A percentile compares a stretch with the other conserved stretches of the same genome.
phyloP scores from a whole-genome alignment of 2,329 filamentous ascomycete species.

The Calonectria pseudoturangicola region DNA sequence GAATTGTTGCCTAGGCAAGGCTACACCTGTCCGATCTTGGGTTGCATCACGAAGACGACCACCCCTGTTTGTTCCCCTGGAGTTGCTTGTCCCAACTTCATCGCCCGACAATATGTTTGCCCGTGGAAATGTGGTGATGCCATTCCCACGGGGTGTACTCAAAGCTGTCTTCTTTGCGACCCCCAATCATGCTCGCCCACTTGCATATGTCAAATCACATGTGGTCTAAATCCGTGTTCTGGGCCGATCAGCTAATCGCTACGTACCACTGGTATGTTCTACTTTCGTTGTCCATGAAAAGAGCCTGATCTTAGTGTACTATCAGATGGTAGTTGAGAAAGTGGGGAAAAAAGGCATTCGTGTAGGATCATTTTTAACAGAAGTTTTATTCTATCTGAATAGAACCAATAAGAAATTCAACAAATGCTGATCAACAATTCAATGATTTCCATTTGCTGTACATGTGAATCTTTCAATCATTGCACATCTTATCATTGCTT shows the following conservation, averaged over 20 bases:
- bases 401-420: too few species aligned
- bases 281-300: background rate
- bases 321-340: too few species aligned
- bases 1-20: background rate
- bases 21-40: background rate
- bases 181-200: background rate
- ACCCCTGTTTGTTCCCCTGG: background rate
- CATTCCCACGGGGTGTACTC: background rate
- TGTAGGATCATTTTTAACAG: too few species aligned
- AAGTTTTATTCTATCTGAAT: too few species aligned
- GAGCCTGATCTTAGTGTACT: too few species aligned
- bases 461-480: too few species aligned
- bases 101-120: background rate
- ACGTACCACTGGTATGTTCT: background rate
- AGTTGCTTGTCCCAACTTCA: background rate
- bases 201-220: constrained; percentile 6
- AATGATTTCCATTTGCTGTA: too few species aligned
- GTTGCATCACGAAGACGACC: background rate
- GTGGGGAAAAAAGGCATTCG: too few species aligned
- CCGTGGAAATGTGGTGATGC: background rate
- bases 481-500: too few species aligned
- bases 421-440: too few species aligned
- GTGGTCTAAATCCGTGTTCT: background rate
- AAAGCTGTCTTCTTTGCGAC: background rate
- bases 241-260: background rate